phyloP scores from a whole-genome alignment of 23 red algal species.

The Gracilaria domingensis region DNA sequence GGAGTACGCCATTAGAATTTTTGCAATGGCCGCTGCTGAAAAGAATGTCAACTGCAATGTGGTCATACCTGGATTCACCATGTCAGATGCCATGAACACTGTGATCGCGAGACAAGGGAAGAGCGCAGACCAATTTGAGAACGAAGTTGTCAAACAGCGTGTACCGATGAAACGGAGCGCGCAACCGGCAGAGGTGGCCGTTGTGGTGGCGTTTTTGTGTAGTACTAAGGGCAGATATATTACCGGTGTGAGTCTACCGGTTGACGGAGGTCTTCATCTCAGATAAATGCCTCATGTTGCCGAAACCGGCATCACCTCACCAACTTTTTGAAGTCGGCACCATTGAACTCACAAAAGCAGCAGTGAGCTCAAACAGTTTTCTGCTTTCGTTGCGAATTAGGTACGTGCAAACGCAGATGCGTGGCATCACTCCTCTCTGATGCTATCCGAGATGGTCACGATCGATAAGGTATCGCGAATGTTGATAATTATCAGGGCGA shows the following conservation, averaged over 20 bases:
- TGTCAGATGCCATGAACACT: not conserved
- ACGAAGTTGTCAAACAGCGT: not conserved
- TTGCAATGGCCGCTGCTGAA: not conserved
- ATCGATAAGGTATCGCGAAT: too few species aligned
- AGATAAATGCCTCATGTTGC: too few species aligned
- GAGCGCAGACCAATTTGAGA: not conserved
- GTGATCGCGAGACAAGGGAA: not conserved
- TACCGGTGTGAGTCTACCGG: constrained; percentile 1
- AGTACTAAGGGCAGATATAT: not conserved
- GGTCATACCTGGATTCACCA: not conserved
- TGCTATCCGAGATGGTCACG: too few species aligned
- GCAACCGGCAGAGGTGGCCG: not conserved
- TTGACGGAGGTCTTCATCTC: not conserved
- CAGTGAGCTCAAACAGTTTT: too few species aligned
- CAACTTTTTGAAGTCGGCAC: too few species aligned
- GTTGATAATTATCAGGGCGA: too few species aligned
- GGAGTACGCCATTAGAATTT: not conserved
- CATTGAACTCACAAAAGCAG: too few species aligned
- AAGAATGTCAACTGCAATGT: constrained; percentile 30
- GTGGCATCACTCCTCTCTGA: too few species aligned
- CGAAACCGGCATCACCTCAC: too few species aligned
- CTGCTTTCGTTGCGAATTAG: too few species aligned
- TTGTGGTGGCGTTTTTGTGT: not conserved
- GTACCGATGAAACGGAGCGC: not conserved
- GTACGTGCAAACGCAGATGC: too few species aligned